Conservation (phyloP, 1,284 basidiomycete species). For the Rhodotorula sp. region DNA sequence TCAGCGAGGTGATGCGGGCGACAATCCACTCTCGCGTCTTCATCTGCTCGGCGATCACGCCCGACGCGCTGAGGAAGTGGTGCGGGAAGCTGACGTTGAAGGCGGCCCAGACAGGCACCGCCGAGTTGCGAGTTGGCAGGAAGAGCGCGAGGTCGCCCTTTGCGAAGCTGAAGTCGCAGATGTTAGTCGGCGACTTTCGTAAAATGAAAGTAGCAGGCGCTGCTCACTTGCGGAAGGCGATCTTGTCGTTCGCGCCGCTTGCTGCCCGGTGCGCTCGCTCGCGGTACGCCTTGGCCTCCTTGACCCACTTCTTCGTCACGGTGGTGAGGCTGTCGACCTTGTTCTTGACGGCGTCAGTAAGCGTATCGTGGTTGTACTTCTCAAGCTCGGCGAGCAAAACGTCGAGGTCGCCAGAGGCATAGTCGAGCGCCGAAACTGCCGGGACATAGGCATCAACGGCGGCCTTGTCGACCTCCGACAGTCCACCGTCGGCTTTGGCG, state of each 20-base stretch:
- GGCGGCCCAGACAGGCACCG: slow-evolving; percentile 92
- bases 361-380: slow-evolving; percentile 69
- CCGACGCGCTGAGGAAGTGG: slow-evolving; percentile 87
- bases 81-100: slow-evolving; percentile 91
- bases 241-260: slow-evolving; percentile 62
- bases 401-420: slow-evolving; percentile 63
- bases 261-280: slow-evolving; percentile 67
- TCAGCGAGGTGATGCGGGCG: slow-evolving; percentile 49
- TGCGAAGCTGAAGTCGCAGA: slow-evolving; percentile 56
- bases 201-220: background rate
- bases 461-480: slow-evolving; percentile 60
- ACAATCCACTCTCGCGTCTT: slow-evolving; percentile 49
- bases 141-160: slow-evolving; percentile 94
- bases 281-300: slow-evolving; percentile 89
- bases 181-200: background rate
- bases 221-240: slow-evolving; percentile 73
- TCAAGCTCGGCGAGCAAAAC: slow-evolving; percentile 65
- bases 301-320: slow-evolving; percentile 92
- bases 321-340: slow-evolving; percentile 59
- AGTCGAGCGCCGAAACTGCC: slow-evolving; percentile 15
- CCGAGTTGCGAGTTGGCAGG: slow-evolving; percentile 87
- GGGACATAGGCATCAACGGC: slow-evolving; percentile 39
- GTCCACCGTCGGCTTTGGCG: slow-evolving; percentile 50
- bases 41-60: slow-evolving; percentile 72
- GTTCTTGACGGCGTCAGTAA: slow-evolving; percentile 74